Base-by-base conservation (phyloP, 176 grass and related monocot species). In the Bromus sterilis region DNA sequence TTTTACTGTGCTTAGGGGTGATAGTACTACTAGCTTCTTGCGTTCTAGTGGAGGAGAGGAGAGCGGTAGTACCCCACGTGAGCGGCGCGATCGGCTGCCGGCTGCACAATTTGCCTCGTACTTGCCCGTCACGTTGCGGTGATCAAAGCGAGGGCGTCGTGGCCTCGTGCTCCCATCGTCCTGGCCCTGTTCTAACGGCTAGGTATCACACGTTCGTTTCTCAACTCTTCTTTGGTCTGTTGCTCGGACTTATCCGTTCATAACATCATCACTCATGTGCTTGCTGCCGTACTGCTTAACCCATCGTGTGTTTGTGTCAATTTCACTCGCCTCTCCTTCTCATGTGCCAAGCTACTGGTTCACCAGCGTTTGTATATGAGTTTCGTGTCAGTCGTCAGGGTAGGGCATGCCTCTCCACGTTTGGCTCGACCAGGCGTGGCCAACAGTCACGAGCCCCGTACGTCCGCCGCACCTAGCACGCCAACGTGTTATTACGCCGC, bases 41-140 rank as follows among this genome's bases (percentile, higher is more conserved):
- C 28, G 46, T 25, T 16, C 20, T 25, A 57, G 51, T 6, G 9
- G 4, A 12, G 75, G 14, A 18, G 20, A 11, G 7, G 7, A 4
- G n/a, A n/a, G n/a, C n/a, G n/a, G 14, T 2, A 21, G 5, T 32
- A 25, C 28, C 82, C 28, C 82, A 43, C 75, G 42, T 83, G 66
- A 53, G 44, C 0, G 23, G 36, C 3, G 66, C 46, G 4, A 49
- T 60, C 81, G 2, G 58, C 68, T 21, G 68, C 68, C 68, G 20
- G 68, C 68, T 68, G 81, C 58, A 84, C 81, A 46, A 31, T 36
- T 36, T 79, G 86, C 48, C 80, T 84, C 57, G 56, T 55, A 53
- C 56, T 11, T 53, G 56, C 33, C 43, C 9, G 68, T 13, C 69
- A 16, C 18, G 44, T 28, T 55, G 64, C 64, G 59, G 20, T 40